Base-by-base conservation (phyloP, 106 monocot species). In the Dendrobium huoshanense region DNA sequence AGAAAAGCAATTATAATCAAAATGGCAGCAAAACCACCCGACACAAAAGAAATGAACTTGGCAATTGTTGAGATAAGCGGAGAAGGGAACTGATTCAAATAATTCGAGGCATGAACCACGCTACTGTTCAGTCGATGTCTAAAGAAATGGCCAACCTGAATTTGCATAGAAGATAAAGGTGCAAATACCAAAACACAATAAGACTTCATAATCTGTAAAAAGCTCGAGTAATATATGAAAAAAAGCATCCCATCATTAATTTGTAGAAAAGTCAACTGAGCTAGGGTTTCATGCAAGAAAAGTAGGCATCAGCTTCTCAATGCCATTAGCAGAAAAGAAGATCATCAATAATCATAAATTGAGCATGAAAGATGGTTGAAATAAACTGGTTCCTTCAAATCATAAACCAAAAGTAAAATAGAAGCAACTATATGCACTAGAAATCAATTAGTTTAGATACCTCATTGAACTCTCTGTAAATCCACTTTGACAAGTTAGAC, bases 401-500 rank as follows among this genome's bases (percentile, higher is more conserved):
- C 64, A 65, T 8, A 65, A 22, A 27, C 25, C 64, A n/a, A 25
- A 65, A 25, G 5, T 65, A 65, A 65, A 65, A 65, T 7, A 25
- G 51, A 51, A 15, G 13, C 1, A 8, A 51, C 13, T 3, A 51
- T 3, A 13, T 51, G 51, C 51, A 51, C 3, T 15, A 51, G 10
- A 51, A 7, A 45, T 45, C 5, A 45, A 58, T 20, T 27, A 9
- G 15, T 37, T 37, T 31, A 73, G 78, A 15, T 88, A 99, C 99
- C 99, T 99, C 99, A 78, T 99, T 99, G 79, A 95, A 95, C 81
- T 99, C 99, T 79, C 99, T 85, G 78, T 95, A 91, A 70, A 93
- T 93, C 99, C 99, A 99, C 83, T 86, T 93, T 59, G 99, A 91
- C 80, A 99, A 85, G 79, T 95, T 99, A 56, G 98, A 99, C 98